These are phyloP conservation scores for Rosa chinensis DNA, from an alignment of 306 rosid species.

Conservation along the genomic window DNA sequence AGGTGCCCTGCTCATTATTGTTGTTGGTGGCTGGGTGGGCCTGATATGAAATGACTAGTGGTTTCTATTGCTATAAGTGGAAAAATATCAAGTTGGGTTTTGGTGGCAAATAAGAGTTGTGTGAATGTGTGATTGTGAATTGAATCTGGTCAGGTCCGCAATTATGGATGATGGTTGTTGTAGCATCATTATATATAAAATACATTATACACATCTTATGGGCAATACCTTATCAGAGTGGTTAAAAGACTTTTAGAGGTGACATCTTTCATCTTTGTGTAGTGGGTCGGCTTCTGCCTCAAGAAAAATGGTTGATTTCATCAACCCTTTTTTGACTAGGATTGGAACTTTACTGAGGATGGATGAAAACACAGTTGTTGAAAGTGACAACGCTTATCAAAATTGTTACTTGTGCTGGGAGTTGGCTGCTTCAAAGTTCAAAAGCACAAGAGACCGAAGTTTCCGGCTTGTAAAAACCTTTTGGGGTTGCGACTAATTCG, in stretches of 20 bases:
- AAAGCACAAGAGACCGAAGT: neutral
- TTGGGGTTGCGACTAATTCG: no score
- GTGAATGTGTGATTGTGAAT: conserved; percentile 25
- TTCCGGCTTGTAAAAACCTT: neutral
- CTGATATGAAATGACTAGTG: conserved; percentile 26
- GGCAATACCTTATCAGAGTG: neutral
- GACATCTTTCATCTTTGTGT: neutral
- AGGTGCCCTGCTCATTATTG: conserved; percentile 38
- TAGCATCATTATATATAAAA: neutral
- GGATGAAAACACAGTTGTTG: no score
- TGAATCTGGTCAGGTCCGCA: conserved; percentile 17
- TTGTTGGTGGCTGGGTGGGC: conserved; percentile 32
- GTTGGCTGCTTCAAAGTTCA: neutral
- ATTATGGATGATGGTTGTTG: conserved; percentile 12
- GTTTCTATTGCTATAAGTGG: conserved; percentile 15
- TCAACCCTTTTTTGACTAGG: neutral
- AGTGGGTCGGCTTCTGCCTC: neutral
- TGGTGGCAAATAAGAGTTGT: neutral
- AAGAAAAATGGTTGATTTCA: neutral
- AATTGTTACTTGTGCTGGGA: neutral
- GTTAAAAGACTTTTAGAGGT: neutral
- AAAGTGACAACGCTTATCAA: neutral
- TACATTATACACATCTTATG: neutral
- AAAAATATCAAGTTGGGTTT: conserved; percentile 38
- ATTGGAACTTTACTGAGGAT: neutral